Conservation (phyloP, 1,139 yeast species). For the Sugiyamaella castrensis region DNA sequence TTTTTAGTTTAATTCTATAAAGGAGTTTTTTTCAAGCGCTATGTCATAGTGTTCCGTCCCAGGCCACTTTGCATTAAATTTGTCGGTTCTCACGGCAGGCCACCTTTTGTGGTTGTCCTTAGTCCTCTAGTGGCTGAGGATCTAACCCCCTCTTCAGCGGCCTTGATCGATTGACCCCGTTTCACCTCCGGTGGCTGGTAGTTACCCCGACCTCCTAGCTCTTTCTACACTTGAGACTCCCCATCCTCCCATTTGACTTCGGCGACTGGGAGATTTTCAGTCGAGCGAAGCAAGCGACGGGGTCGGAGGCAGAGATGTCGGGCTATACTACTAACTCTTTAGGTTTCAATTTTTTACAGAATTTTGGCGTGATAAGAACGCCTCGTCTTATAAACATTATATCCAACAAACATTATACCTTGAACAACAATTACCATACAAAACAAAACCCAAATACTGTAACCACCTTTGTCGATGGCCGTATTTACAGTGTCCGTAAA, state of each 20-base stretch:
- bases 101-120: too few relatives aligned
- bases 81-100: too few relatives aligned
- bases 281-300: not conserved
- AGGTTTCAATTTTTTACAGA: constrained; percentile 18
- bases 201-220: not conserved
- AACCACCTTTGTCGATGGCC: constrained; percentile 32
- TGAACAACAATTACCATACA: constrained; percentile 31
- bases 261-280: too few relatives aligned
- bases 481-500: constrained; percentile 31
- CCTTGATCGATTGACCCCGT: too few relatives aligned
- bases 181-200: too few relatives aligned
- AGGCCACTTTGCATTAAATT: too few relatives aligned
- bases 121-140: too few relatives aligned
- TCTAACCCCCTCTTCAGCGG: too few relatives aligned
- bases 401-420: constrained; percentile 30
- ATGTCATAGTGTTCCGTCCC: too few relatives aligned
- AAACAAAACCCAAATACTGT: constrained; percentile 31
- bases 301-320: not conserved
- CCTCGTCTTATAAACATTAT: constrained; percentile 31
- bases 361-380: constrained; percentile 34
- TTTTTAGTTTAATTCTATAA: too few relatives aligned
- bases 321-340: not conserved
- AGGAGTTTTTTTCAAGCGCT: too few relatives aligned
- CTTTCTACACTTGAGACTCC: not conserved
- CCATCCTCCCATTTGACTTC: too few relatives aligned